These are phyloP conservation scores for Rhizoclosmatium globosum DNA, from an alignment of 192 early-diverging fungal genomes.

Conservation along the genomic window DNA sequence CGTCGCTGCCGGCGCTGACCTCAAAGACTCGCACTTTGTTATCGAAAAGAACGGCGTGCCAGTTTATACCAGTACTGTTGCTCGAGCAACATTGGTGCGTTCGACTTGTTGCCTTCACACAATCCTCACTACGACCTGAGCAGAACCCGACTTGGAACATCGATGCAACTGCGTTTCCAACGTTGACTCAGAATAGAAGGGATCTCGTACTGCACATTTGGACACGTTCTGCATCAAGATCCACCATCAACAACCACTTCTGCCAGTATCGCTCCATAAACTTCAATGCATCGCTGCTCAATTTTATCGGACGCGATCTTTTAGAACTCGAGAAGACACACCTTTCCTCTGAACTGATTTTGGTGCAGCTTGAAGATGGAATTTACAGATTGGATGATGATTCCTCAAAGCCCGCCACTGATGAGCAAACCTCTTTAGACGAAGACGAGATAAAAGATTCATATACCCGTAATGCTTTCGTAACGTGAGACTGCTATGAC, in stretches of 20 bases:
- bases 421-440: background rate
- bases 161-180: background rate
- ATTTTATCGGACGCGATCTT: constrained; percentile 17
- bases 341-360: background rate
- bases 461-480: background rate
- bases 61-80: background rate
- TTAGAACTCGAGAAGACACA: background rate
- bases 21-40: constrained; percentile 35
- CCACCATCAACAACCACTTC: background rate
- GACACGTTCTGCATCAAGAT: background rate
- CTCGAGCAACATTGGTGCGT: constrained; percentile 19
- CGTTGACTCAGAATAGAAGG: background rate
- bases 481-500: background rate
- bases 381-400: constrained; percentile 5
- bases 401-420: background rate
- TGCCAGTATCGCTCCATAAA: too few species aligned
- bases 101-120: background rate
- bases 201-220: background rate
- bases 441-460: too few species aligned
- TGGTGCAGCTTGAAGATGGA: constrained; percentile 26
- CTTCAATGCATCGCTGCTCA: background rate
- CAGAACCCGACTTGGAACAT: constrained; percentile 4
- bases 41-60: background rate
- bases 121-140: too few species aligned
- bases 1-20: constrained; percentile 4